Evolutionary conservation across 768 basidiomycete species (phyloP), one percentile per base, ranked within the genome.

Genomic region (Arthromyces matolae): DNA sequence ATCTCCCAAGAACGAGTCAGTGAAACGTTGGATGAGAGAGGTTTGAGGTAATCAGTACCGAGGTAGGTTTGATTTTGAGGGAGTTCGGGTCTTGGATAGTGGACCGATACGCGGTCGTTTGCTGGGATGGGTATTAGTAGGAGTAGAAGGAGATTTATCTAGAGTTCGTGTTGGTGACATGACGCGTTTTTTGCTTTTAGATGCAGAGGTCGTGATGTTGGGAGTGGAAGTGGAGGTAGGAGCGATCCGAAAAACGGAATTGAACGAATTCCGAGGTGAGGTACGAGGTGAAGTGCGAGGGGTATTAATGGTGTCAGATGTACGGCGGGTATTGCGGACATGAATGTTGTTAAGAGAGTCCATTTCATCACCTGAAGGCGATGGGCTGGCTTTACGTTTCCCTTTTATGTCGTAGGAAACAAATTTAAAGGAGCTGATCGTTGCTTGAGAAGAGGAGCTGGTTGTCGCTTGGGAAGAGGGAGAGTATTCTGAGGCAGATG

Each of bases 101-200:
- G 18, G 4, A 14, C 16, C n/a, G 9, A 19, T 20, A 8, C 25
- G 39, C 3, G 13, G 20, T 32, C 35, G 45, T 23, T 39, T 47
- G n/a, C n/a, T n/a, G n/a, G n/a, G n/a, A n/a, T n/a, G n/a, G n/a
- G n/a, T n/a, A n/a, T n/a, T n/a, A n/a, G n/a, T n/a, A n/a, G n/a
- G n/a, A n/a, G n/a, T n/a, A n/a, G n/a, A n/a, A n/a, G n/a, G n/a
- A n/a, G n/a, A n/a, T n/a, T n/a, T n/a, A n/a, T n/a, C 16, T 4
- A 32, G 20, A 8, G 44, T 40, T 10, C 29, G 35, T 9, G 25
- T 18, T 33, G 52, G 35, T n/a, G 40, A 45, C 24, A 35, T 13
- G 14, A 27, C 33, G 4, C 49, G 45, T 22, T 47, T 28, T 33
- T 47, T 47, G 35, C 36, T 37, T 36, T 40, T 40, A 1, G 24